Evolutionary conservation across 2,329 filamentous ascomycete genomes (phyloP), one percentile per base, ranked within the genome.

Genomic region (Hymenoscyphus infarciens): DNA sequence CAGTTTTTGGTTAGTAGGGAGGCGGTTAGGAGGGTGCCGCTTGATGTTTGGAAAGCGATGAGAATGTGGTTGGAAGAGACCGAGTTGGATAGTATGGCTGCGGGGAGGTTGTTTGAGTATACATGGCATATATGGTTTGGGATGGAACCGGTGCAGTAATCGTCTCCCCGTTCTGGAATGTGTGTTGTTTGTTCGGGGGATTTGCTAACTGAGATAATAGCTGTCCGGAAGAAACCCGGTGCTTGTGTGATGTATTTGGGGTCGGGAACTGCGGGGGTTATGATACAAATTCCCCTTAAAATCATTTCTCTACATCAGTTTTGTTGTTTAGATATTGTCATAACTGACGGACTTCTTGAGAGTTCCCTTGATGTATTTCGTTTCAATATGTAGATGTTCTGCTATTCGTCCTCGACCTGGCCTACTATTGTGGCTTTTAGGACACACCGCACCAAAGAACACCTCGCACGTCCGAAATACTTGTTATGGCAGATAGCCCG

Each of bases 111-210:
- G 8, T 79, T 87, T 70, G 86, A 88, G 70, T 88, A 85, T 67
- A 75, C 85, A 45, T 88, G 86, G 86, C 86, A 89, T 74, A 77
- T 86, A 66, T 85, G 85, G 42, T 86, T 86, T 70, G 83, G 83
- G 64, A 82, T 83, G 71, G 75, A 80, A 27, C 72, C 80, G 6
- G 79, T 87, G n/a, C 59, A 63, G 67, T 69, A 38, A 65, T 27
- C 1, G 4, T 27, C 25, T 27, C 25, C 25, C 19, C 19, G 27
- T 53, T 38, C 19, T 29, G 54, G 33, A 5, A 33, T 35, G 54
- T 29, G 22, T 38, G 31, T 52, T 13, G 27, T 15, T 52, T 13
- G 27, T 15, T n/a, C 19, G 3, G 38, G 2, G 13, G 33, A 11
- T 35, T 35, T 6, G 33, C 58, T 64, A 38, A 60, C 25, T 45